Evolutionary conservation across 495 filamentous ascomycete genomes (phyloP), one percentile per base, ranked within the genome.

Genomic region (Trichoderma reesei): DNA sequence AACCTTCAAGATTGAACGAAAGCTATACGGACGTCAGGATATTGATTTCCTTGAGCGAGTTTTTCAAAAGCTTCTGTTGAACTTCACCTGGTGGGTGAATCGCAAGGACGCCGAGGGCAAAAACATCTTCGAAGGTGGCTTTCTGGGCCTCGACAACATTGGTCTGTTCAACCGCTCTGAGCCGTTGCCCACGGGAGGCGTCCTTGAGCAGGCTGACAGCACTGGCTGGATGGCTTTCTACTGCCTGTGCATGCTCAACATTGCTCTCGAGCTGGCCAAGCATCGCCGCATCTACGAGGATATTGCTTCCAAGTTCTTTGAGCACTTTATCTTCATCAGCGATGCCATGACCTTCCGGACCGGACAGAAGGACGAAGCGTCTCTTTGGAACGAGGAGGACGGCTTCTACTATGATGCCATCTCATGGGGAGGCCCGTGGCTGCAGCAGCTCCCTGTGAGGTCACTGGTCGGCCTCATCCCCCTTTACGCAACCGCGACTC

Each of bases 171-270:
- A 98, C 72, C 90, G 93, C n/a, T 97, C 94, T 0, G 93, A 98
- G 72, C 92, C 94, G 5, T 78, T 98, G 38, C 93, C 93, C 11
- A 97, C 94, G 0, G 93, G 93, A 20, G 93, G 93, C 72, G 86
- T 90, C 3, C 81, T 98, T 18, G 93, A 97, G 74, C 93, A 98
- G 76, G 93, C 93, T 10, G 93, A 98, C 79, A 95, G 90, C 68
- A 98, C 93, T 6, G 93, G 93, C 61, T 98, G 93, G 93, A 98
- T 98, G 93, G 93, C 88, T 14, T 97, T 96, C 72, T 98, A 96
- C 76, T 96, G 85, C 67, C 78, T 98, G 61, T 88, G 83, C 76
- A 98, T 98, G 93, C 80, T 98, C 68, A 98, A 98, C 72, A 97
- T 98, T 69, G 87, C 92, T 10, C 81, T 98, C 26, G 93, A 96